Conservation (phyloP, 2,329 filamentous ascomycete genomes). For the Dactylellina drechsleri region DNA sequence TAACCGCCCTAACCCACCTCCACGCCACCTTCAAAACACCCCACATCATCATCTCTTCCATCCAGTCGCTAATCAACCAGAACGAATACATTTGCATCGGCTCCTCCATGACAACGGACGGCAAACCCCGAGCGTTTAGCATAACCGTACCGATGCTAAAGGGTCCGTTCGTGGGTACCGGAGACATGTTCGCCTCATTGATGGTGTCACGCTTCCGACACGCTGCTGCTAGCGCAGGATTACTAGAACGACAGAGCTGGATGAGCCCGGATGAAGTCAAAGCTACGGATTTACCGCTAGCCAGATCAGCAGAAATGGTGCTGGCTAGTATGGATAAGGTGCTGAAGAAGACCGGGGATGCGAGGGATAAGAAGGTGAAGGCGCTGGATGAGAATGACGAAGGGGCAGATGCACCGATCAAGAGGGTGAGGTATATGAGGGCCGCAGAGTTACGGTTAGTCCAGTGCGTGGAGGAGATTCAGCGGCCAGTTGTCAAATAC, state of each 20-base stretch:
- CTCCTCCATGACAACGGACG: slow-evolving; percentile 74
- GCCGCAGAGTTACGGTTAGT: slow-evolving; percentile 89
- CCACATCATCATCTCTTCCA: slow-evolving; percentile 91
- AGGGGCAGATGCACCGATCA: slow-evolving; percentile 64
- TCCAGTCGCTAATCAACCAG: slow-evolving; percentile 70
- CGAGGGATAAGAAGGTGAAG: slow-evolving; percentile 69
- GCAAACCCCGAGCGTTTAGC: slow-evolving; percentile 82
- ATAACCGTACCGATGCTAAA: slow-evolving; percentile 87
- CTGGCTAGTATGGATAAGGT: slow-evolving; percentile 92
- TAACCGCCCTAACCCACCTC: slow-evolving; percentile 77
- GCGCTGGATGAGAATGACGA: slow-evolving; percentile 63
- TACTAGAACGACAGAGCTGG: slow-evolving; percentile 74
- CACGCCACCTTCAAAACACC: slow-evolving; percentile 81
- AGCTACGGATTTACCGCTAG: slow-evolving; percentile 79
- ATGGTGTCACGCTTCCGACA: slow-evolving; percentile 88
- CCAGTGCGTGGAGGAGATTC: slow-evolving; percentile 57
- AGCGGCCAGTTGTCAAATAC: slow-evolving; percentile 46
- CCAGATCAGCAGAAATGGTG: slow-evolving; percentile 84
- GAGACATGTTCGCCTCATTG: slow-evolving; percentile 97
- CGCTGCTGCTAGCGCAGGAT: slow-evolving; percentile 59
- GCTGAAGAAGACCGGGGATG: slow-evolving; percentile 73
- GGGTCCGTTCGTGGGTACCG: slow-evolving; percentile 94
- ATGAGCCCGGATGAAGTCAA: slow-evolving; percentile 76
- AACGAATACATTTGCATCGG: slow-evolving; percentile 75
- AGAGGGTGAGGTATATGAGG: slow-evolving; percentile 76